Base-by-base conservation (phyloP, 306 rosid species). In the Prunus persica region DNA sequence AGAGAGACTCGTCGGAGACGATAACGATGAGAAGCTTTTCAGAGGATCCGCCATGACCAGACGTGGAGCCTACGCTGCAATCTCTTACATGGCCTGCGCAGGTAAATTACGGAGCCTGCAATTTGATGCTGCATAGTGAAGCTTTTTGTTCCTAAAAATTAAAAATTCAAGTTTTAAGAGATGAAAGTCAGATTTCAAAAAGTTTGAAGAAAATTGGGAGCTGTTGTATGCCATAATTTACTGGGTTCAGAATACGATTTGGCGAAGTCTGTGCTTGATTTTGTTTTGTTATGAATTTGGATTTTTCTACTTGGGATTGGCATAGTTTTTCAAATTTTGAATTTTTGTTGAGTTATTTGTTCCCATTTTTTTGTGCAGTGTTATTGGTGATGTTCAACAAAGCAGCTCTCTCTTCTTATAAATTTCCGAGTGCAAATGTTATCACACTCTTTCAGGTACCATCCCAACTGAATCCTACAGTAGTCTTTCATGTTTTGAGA, bases 361-460 rank as follows among this genome's bases (percentile, higher is more conserved):
- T 67, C 68, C 55, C 18, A 28, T 20, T 67, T 52, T 61, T 27
- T 68, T 75, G 14, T 81, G 81, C 85, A 94, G 98, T 92, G 85
- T 79, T 94, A 12, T 84, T 94, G 93, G 94, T 94, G 75, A 67
- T 94, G 89, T 90, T 94, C 87, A 94, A 94, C 82, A 94, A 94
- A 52, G 98, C 97, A 5, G 97, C 98, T 74, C 98, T 94, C 47
- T 94, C 98, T 14, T 94, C 97, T 32, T 94, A 89, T 86, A 71
- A 67, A 68, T 94, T 92, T 65, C 98, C 93, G 6, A 83, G 92
- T 78, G 96, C 91, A 77, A 94, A 90, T 76, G 90, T 94, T 60
- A 89, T 94, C 84, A 94, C 97, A 49, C 98, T 94, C 78, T 86
- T 87, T 86, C 98, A 94, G 97, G 98, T 92, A 85, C 27, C 60